Evolutionary conservation across 2,329 filamentous ascomycete species (phyloP), one percentile per base, ranked within the genome.

Genomic region (Talaromyces sp.): DNA sequence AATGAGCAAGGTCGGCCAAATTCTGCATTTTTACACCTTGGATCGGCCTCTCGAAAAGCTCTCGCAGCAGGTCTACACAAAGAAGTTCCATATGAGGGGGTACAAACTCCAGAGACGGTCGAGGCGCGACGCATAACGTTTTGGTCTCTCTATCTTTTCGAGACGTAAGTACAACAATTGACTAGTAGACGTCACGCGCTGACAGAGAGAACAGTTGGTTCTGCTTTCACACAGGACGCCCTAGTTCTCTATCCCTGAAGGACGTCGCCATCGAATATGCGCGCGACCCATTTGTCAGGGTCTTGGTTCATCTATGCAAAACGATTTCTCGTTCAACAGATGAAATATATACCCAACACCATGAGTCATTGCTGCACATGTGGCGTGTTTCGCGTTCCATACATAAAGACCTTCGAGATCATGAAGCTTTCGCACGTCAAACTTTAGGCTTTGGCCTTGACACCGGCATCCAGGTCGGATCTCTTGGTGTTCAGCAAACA

Each of bases 61-160:
- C 59, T 77, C 2, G 73, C 75, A 6, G 73, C 75, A 13, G 76
- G 76, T 3, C 47, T 79, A 47, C 75, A 79, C 49, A 78, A 78
- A 47, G 72, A 74, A 36, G 69, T 71, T 1, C 71, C 67, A 1
- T 52, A 60, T n/a, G 57, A 69, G 2, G 58, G 62, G 4, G 59
- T 61, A 5, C 69, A 75, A 33, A 60, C 64, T 0, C 48, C 62
- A n/a, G 67, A 75, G 16, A 68, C 68, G 11, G 61, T 70, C 3
- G 63, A 73, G 47, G 68, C 77, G 54, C 65, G 75, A 47, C 66
- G 72, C 37, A 56, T 70, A 22, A 75, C 71, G 0, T 71, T 74
- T 41, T 74, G 72, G 72, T 70, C 70, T 47, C 58, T 78, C 2
- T 78, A 70, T 54, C 67, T 75, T 22, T 78, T 72, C 58, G 76